Evolutionary conservation across 2,329 filamentous ascomycete genomes (phyloP).

Genomic region (Fusarium praegraminearum): DNA sequence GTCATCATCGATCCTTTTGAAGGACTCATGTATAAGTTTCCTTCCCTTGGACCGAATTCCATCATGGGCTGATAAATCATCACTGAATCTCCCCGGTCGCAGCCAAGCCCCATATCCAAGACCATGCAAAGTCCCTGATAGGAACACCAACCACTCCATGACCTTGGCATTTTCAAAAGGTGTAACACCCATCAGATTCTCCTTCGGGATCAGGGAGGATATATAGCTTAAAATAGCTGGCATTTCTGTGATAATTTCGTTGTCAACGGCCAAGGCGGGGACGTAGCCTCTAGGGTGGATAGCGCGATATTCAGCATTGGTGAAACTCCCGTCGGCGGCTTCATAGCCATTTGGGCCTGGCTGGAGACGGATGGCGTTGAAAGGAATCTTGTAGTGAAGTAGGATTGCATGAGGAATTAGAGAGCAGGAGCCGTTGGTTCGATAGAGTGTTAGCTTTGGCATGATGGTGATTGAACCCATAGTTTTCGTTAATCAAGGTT

Average conservation of each 20-base stretch:
- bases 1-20: slow-evolving; percentile 13
- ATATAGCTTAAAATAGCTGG: slow-evolving; percentile 52
- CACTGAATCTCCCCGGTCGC: slow-evolving; percentile 47
- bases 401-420: slow-evolving; percentile 50
- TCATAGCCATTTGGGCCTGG: slow-evolving; percentile 31
- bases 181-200: slow-evolving; percentile 40
- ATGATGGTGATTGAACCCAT: slow-evolving; percentile 16
- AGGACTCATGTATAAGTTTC: neutral
- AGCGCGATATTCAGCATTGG: slow-evolving; percentile 45
- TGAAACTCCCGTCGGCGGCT: slow-evolving; percentile 51
- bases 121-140: slow-evolving; percentile 51
- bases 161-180: slow-evolving; percentile 44
- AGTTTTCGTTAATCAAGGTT: fast-evolving
- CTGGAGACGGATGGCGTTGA: slow-evolving; percentile 39
- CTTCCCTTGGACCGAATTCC: slow-evolving; percentile 15
- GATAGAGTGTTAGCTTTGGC: slow-evolving; percentile 49
- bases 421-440: slow-evolving; percentile 48
- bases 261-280: slow-evolving; percentile 48
- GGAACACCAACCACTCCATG: slow-evolving; percentile 51
- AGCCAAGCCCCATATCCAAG: slow-evolving; percentile 45
- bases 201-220: slow-evolving; percentile 38
- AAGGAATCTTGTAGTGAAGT: slow-evolving; percentile 47
- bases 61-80: slow-evolving; percentile 20
- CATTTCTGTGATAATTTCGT: slow-evolving; percentile 50
- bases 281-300: slow-evolving; percentile 51